Conservation (phyloP, 331 rosid species). For the Spiraea crenata region DNA sequence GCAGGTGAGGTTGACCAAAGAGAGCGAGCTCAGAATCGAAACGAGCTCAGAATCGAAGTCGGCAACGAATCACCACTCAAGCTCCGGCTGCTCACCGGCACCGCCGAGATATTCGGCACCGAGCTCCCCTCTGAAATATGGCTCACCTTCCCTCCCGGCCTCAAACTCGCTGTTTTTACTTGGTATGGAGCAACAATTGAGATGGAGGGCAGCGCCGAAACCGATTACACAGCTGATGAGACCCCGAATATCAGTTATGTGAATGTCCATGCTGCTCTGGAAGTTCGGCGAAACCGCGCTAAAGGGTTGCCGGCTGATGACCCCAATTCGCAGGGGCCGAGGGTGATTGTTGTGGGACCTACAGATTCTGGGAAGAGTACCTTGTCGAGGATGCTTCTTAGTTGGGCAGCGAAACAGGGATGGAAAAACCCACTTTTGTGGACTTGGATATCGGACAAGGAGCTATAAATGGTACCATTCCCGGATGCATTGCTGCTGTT, state of each 20-base stretch:
- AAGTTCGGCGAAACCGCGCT: slow-evolving; percentile 76
- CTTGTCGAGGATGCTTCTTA: slow-evolving; percentile 88
- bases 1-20: slow-evolving; percentile 81
- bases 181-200: slow-evolving; percentile 97
- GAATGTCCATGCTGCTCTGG: slow-evolving; percentile 86
- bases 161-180: slow-evolving; percentile 89
- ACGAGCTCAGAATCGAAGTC: slow-evolving; percentile 84
- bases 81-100: slow-evolving; percentile 75
- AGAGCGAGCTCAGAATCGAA: slow-evolving; percentile 85
- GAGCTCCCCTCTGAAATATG: slow-evolving; percentile 93
- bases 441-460: slow-evolving; percentile 99
- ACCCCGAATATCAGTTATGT: slow-evolving; percentile 93
- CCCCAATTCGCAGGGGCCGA: slow-evolving; percentile 72
- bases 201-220: slow-evolving; percentile 84
- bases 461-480: slow-evolving; percentile 62
- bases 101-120: slow-evolving; percentile 88
- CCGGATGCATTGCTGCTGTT: slow-evolving; percentile 82
- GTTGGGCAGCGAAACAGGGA: slow-evolving; percentile 97
- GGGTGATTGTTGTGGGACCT: slow-evolving; percentile 97
- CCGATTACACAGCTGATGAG: slow-evolving; percentile 93
- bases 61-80: slow-evolving; percentile 68
- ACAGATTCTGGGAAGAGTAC: slow-evolving; percentile 93
- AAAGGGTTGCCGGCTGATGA: slow-evolving; percentile 60
- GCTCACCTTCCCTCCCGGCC: slow-evolving; percentile 80
- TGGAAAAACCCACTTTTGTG: slow-evolving; percentile 90